These are phyloP conservation scores for Bidens hawaiensis DNA, from an alignment of 140 eudicot species.

Conservation along the genomic window DNA sequence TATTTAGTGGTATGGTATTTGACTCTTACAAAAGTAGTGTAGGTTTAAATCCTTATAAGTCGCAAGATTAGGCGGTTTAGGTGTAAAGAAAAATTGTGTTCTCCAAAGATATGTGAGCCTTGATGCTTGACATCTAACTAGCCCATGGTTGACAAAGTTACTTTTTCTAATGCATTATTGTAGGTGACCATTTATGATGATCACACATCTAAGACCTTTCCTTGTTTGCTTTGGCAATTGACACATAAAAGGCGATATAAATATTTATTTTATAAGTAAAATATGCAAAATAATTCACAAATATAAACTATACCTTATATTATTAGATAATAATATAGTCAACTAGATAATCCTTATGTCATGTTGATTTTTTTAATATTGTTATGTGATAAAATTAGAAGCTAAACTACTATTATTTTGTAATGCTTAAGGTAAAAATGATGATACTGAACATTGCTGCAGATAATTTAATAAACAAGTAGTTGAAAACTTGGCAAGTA, in stretches of 20 bases:
- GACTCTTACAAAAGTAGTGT: too few relatives aligned
- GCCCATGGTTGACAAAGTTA: slow-evolving; percentile 22
- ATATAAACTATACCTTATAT: not conserved
- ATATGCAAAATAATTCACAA: slow-evolving; percentile 12
- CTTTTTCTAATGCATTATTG: slow-evolving; percentile 26
- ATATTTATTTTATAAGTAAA: not conserved
- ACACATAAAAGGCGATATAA: not conserved
- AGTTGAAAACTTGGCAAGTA: not conserved
- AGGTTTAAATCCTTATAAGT: too few relatives aligned
- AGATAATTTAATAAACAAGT: not conserved
- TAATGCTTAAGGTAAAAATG: not conserved
- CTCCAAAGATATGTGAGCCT: not conserved
- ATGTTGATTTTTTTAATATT: not conserved
- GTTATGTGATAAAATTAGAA: not conserved
- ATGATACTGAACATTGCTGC: not conserved
- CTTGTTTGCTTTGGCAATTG: slow-evolving; percentile 8
- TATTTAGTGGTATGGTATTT: too few relatives aligned
- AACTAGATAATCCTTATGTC: not conserved
- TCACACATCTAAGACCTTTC: slow-evolving; percentile 11
- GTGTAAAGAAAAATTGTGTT: too few relatives aligned
- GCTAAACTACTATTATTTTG: not conserved
- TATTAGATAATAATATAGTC: not conserved
- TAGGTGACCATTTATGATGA: slow-evolving; percentile 16
- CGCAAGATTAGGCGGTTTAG: too few relatives aligned
- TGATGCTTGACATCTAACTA: slow-evolving; percentile 15